A percentile compares a stretch with the other conserved stretches of the same genome.
These are phyloP conservation scores for Cucurbita ficifolia DNA, from an alignment of 306 rosid species.

Conservation along the genomic window DNA sequence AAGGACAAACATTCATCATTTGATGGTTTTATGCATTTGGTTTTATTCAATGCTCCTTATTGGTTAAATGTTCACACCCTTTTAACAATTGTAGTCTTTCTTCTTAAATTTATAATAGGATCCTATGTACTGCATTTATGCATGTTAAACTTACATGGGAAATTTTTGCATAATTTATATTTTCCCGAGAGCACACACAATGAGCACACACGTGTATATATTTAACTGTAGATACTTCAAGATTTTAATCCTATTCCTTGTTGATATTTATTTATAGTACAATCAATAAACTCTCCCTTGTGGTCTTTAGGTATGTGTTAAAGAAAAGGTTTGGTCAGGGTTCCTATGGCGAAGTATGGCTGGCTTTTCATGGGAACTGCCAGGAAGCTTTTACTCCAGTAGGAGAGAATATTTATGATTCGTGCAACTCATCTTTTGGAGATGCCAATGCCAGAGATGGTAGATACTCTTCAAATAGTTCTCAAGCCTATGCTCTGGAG, in stretches of 20 bases:
- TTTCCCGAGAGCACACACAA: neutral
- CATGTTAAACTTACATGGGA: neutral
- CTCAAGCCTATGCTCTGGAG: conserved; percentile 34
- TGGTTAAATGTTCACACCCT: too few species aligned
- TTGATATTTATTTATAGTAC: neutral
- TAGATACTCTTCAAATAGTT: conserved; percentile 32
- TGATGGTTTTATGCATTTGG: too few species aligned
- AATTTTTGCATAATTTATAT: neutral
- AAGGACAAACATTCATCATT: too few species aligned
- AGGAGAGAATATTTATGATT: conserved; percentile 19
- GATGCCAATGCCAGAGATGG: conserved; percentile 6
- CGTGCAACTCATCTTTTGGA: conserved; percentile 10
- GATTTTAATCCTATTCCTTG: neutral
- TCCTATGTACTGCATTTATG: neutral
- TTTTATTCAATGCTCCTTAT: too few species aligned
- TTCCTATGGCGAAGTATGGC: conserved; percentile 97
- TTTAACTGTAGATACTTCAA: neutral
- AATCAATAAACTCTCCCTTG: conserved; percentile 6
- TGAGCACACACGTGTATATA: neutral
- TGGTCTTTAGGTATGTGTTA: conserved; percentile 52
- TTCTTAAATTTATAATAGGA: too few species aligned
- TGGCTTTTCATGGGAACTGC: conserved; percentile 86
- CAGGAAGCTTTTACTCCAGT: conserved; percentile 30
- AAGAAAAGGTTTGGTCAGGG: conserved; percentile 90
- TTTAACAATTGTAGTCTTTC: too few species aligned